Base-by-base conservation (phyloP, 1,284 basidiomycete species). In the Trichosporon sp. region DNA sequence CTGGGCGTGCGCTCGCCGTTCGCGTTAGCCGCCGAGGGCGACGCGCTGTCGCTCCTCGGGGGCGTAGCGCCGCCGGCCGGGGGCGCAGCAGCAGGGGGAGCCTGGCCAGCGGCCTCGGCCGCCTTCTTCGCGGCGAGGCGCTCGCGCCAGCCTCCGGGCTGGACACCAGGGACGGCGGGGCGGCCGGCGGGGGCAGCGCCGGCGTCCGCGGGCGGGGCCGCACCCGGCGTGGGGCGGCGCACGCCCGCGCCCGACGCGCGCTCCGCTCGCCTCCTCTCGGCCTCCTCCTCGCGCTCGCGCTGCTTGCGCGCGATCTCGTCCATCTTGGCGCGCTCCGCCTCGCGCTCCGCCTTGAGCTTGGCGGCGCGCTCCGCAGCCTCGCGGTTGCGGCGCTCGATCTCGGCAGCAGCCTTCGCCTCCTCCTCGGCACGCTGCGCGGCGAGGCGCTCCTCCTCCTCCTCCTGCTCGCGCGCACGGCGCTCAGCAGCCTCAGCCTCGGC, bases 241-340 rank as follows among this genome's bases (percentile, higher is more conserved):
- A 68, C 64, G 25, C 73, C 75, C 13, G 75, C 76, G 56, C 72
- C 75, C n/a, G 73, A 73, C 13, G 72, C 31, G 35, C 79, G 74
- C 70, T 81, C 81, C 9, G 75, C 76, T 25, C 81, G 79, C 44
- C 88, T 87, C 15, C 86, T 86, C 75, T 88, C 87, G 0, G 92
- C 92, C 76, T 94, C 93, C 66, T 92, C 91, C 78, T 94, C 93
- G 70, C 91, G 88, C 77, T 90, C 87, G n/a, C 81, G 83, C 76
- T 90, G 91, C 62, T 86, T 82, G 23, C 86, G 86, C 2, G 87
- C 88, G 44, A 86, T 81, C 75, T 92, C 91, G 23, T 80, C 60
- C 0, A 86, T 86, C 60, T 86, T 87, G 11, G 86, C 86, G 62
- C 91, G 89, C 76, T 94, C 90, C 44, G 81, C 86, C 66, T 92